Conservation (phyloP, 495 filamentous ascomycete genomes). For the Aspergillus nidulans region DNA sequence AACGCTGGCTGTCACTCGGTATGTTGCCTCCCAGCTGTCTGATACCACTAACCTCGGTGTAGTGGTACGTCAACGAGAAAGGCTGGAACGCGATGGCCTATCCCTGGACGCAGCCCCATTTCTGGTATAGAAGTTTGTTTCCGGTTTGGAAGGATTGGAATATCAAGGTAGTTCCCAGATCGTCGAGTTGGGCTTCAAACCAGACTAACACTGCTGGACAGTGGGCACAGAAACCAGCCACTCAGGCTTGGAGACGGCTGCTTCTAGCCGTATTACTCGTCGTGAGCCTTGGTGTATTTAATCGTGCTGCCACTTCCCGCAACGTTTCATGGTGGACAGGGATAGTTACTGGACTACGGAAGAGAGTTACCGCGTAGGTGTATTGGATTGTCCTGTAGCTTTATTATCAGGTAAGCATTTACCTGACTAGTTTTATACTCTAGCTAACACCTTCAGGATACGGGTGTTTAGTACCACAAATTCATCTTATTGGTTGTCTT, state of each 20-base stretch:
- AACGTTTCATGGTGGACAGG: neutral
- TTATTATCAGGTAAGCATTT: too few relatives aligned
- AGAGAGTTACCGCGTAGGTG: neutral
- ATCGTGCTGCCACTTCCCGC: neutral
- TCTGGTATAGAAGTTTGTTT: conserved; percentile 33
- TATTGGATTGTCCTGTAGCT: too few relatives aligned
- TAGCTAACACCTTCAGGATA: too few relatives aligned
- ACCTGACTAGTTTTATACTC: too few relatives aligned
- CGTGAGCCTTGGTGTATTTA: neutral
- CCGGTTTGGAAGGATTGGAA: conserved; percentile 34
- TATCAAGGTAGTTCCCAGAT: conserved; percentile 16
- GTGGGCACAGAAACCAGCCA: neutral
- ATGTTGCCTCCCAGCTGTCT: neutral
- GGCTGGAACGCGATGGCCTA: conserved; percentile 48
- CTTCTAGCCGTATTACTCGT: neutral
- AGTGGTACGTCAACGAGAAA: conserved; percentile 26
- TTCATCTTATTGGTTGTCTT: too few relatives aligned
- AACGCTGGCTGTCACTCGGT: conserved; percentile 38
- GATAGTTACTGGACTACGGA: neutral
- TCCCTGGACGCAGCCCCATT: conserved; percentile 38
- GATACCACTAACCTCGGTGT: conserved; percentile 5
- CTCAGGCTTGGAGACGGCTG: neutral
- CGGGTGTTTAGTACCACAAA: too few relatives aligned
- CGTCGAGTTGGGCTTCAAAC: too few relatives aligned
- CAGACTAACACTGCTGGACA: neutral